A percentile compares a stretch with the other conserved stretches of the same genome.
These are phyloP conservation scores for Panicum hallii DNA, from an alignment of 202 grass and related monocot genomes.

Conservation along the genomic window DNA sequence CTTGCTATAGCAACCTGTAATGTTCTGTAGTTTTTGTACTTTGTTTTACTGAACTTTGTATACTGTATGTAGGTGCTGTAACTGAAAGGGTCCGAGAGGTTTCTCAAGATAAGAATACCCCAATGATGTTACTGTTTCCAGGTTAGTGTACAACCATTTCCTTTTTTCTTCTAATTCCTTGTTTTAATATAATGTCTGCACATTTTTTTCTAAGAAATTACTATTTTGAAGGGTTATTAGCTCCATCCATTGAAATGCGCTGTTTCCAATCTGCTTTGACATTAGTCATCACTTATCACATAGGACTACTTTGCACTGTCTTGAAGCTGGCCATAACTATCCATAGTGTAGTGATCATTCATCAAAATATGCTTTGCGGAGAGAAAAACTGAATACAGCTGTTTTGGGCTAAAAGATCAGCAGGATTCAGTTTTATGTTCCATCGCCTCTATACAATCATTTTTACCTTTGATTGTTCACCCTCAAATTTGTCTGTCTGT, in stretches of 20 bases:
- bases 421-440: background rate
- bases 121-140: slow-evolving; percentile 88
- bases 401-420: slow-evolving; percentile 9
- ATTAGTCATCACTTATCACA: background rate
- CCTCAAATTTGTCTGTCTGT: background rate
- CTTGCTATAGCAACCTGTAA: background rate
- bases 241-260: background rate
- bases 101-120: slow-evolving; percentile 60
- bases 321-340: slow-evolving; percentile 34
- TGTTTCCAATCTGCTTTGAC: background rate
- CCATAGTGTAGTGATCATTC: background rate
- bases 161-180: slow-evolving; percentile 17
- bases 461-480: slow-evolving; percentile 5
- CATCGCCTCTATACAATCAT: background rate
- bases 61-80: slow-evolving; percentile 66
- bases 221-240: slow-evolving; percentile 6
- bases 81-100: slow-evolving; percentile 76
- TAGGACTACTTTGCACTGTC: background rate
- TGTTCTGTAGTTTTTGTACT: slow-evolving; percentile 5
- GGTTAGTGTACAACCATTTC: slow-evolving; percentile 54
- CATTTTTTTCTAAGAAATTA: slow-evolving; percentile 11
- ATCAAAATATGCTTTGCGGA: background rate
- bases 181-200: background rate
- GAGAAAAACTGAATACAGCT: background rate
- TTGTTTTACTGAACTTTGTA: slow-evolving; percentile 7